phyloP scores from a whole-genome alignment of 805 yeast genomes.

The Wickerhamiella siamensis region DNA sequence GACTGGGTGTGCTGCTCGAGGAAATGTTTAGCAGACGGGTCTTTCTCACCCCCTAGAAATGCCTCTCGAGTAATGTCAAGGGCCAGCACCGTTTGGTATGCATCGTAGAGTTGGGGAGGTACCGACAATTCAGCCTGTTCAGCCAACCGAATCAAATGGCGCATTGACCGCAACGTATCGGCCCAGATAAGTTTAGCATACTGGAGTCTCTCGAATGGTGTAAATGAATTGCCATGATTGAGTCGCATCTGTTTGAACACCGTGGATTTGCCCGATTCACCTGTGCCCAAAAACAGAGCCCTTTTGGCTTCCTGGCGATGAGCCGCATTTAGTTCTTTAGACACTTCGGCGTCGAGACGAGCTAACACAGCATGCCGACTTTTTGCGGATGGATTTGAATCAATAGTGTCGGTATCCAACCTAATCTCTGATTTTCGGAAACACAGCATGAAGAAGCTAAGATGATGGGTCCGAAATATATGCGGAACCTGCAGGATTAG shows the following conservation, averaged over 20 bases:
- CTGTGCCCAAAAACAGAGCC: constrained; percentile 65
- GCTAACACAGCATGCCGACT: constrained; percentile 16
- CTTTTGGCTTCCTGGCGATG: constrained; percentile 7
- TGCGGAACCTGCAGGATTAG: too few species aligned
- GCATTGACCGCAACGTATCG: constrained; percentile 77
- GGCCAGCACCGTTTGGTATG: constrained; percentile 8
- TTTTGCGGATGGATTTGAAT: not conserved
- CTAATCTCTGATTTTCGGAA: not conserved
- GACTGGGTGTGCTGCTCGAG: constrained; percentile 20
- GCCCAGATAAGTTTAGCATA: constrained; percentile 86
- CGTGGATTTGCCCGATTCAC: constrained; percentile 74
- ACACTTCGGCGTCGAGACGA: constrained; percentile 33
- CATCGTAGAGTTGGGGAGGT: not conserved
- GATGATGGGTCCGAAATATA: too few species aligned
- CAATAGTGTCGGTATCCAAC: too few species aligned
- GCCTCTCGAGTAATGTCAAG: constrained; percentile 22
- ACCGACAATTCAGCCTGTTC: not conserved
- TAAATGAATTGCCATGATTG: constrained; percentile 74
- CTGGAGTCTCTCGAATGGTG: constrained; percentile 61
- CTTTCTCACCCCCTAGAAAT: constrained; percentile 22
- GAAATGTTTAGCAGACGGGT: constrained; percentile 50
- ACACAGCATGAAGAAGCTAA: not conserved
- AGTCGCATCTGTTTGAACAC: constrained; percentile 71
- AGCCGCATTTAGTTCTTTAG: constrained; percentile 22
- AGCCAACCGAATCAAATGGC: constrained; percentile 40